Conservation (phyloP, 306 rosid species). For the Cercis canadensis region DNA sequence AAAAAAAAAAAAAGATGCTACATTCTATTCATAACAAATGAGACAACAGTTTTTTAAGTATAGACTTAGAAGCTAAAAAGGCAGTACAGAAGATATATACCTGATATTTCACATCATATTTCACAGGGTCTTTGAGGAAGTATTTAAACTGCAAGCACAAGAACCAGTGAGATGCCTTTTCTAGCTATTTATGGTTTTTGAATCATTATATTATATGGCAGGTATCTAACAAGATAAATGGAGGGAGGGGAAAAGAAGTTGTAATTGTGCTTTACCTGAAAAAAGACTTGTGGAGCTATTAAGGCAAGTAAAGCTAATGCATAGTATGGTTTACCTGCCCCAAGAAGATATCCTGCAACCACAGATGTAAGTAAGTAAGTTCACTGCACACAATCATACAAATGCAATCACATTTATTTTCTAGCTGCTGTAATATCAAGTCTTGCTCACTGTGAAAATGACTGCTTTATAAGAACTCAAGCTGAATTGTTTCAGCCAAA, state of each 20-base stretch:
- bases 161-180: conserved; percentile 16
- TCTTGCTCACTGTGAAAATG: neutral
- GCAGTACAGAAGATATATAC: conserved; percentile 31
- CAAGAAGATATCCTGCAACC: conserved; percentile 82
- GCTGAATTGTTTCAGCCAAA: no score
- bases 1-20: neutral
- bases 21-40: neutral
- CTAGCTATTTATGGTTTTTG: neutral
- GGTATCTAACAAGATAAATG: neutral
- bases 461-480: conserved; percentile 1
- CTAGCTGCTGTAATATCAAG: neutral
- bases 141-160: conserved; percentile 48
- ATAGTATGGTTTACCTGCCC: conserved; percentile 86
- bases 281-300: conserved; percentile 81
- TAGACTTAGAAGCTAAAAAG: conserved; percentile 5
- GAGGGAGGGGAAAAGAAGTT: neutral
- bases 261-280: conserved; percentile 66
- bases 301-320: conserved; percentile 86
- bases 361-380: neutral
- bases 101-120: conserved; percentile 63
- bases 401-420: no score
- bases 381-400: neutral
- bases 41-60: neutral
- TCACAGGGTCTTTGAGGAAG: conserved; percentile 59
- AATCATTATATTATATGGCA: neutral